These are phyloP conservation scores for Geranomyces variabilis DNA, from an alignment of 192 early-diverging fungal species.

Conservation along the genomic window DNA sequence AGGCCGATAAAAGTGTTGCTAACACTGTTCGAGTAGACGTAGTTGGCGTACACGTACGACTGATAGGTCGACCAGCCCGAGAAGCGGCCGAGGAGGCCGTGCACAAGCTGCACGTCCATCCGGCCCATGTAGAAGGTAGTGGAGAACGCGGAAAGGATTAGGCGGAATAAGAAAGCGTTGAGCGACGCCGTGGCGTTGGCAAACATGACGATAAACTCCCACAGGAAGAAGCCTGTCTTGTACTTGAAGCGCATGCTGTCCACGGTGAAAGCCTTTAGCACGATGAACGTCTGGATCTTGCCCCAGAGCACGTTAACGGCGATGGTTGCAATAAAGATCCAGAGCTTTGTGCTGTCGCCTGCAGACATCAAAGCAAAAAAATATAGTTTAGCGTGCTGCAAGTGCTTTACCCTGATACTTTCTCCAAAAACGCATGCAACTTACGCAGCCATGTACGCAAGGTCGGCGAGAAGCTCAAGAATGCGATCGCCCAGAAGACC, in stretches of 20 bases:
- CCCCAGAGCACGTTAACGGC: not conserved
- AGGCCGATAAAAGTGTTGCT: not conserved
- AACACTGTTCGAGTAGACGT: not conserved
- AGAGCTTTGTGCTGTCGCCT: not conserved
- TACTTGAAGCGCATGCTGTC: not conserved
- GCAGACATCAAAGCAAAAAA: too few species aligned
- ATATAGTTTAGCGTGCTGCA: too few species aligned
- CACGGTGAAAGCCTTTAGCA: not conserved
- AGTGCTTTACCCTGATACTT: too few species aligned
- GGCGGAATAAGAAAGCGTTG: not conserved
- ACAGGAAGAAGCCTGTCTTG: not conserved
- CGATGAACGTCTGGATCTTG: not conserved
- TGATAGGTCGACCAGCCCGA: not conserved
- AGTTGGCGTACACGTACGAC: not conserved
- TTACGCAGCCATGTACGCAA: not conserved
- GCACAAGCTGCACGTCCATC: not conserved
- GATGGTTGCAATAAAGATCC: not conserved
- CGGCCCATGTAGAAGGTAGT: not conserved
- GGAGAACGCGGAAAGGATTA: not conserved
- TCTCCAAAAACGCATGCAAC: too few species aligned
- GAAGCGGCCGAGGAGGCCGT: not conserved
- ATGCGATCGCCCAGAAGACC: not conserved
- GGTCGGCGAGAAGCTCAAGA: not conserved
- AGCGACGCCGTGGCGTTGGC: not conserved
- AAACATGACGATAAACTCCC: conserved; percentile 12